Conservation (phyloP, 306 rosid species). For the Biancaea sappan region DNA sequence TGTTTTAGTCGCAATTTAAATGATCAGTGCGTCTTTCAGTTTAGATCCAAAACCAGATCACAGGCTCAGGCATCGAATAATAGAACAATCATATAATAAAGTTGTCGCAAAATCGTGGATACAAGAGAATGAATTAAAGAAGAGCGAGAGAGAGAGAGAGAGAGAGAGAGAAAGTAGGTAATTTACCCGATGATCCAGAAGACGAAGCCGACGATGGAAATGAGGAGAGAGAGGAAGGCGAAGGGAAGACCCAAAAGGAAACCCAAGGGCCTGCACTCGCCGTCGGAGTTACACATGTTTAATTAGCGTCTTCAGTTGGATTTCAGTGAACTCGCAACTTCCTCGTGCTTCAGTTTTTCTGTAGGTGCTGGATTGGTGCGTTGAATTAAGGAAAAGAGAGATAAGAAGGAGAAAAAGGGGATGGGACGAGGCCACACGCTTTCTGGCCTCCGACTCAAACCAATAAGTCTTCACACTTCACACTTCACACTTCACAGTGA, state of each 20-base stretch:
- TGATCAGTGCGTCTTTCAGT: too few species aligned
- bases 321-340: not conserved
- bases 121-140: not conserved
- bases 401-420: not conserved
- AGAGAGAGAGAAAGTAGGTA: not conserved
- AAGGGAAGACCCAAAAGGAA: conserved; percentile 72
- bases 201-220: conserved; percentile 61
- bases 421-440: conserved; percentile 25
- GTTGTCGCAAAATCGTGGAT: not conserved
- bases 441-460: conserved; percentile 21
- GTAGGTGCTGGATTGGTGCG: not conserved
- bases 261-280: conserved; percentile 79
- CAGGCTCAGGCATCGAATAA: conserved; percentile 7
- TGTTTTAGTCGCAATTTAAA: not conserved
- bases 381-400: not conserved
- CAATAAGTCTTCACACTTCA: too few species aligned
- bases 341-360: not conserved
- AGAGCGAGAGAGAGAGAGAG: not conserved
- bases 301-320: too few species aligned
- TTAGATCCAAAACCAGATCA: not conserved
- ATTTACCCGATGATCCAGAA: conserved; percentile 69
- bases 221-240: conserved; percentile 57
- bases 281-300: conserved; percentile 59
- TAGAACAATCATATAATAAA: not conserved
- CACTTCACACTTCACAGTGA: too few species aligned